These are phyloP conservation scores for Leccinum fallax DNA, from an alignment of 1,284 basidiomycete species.

Conservation along the genomic window DNA sequence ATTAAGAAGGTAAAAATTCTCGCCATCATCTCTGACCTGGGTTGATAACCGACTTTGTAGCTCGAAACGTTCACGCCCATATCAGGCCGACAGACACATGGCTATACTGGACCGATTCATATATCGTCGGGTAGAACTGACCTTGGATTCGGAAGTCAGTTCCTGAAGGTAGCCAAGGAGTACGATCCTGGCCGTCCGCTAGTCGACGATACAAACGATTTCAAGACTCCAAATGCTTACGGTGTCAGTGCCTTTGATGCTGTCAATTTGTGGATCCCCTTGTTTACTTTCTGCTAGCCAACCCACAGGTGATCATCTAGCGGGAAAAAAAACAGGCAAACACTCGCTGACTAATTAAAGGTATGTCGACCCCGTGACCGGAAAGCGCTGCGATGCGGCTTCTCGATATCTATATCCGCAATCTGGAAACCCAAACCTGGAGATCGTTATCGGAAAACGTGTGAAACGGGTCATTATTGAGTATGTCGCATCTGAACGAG, in stretches of 20 bases:
- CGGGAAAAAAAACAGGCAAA: too few species aligned
- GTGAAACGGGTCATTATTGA: constrained; percentile 54
- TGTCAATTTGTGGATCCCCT: neutral
- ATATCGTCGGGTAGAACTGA: constrained; percentile 44
- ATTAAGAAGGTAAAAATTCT: constrained; percentile 47
- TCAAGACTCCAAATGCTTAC: constrained; percentile 44
- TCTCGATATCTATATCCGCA: constrained; percentile 61
- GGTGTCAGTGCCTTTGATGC: constrained; percentile 40
- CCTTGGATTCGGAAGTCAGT: constrained; percentile 46
- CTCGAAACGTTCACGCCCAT: constrained; percentile 51
- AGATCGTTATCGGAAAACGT: constrained; percentile 41
- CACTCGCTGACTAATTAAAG: constrained; percentile 27
- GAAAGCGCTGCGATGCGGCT: constrained; percentile 59
- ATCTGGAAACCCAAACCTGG: constrained; percentile 43
- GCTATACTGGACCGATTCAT: constrained; percentile 54
- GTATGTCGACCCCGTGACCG: constrained; percentile 53
- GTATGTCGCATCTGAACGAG: constrained; percentile 28
- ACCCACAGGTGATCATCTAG: constrained; percentile 9
- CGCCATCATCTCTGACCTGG: too few species aligned
- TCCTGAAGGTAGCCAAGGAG: constrained; percentile 42
- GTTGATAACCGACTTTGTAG: constrained; percentile 30
- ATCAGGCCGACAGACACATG: constrained; percentile 44
- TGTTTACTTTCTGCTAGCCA: constrained; percentile 2
- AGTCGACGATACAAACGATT: constrained; percentile 48
- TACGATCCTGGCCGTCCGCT: constrained; percentile 47